Evolutionary conservation across 1,284 basidiomycete species (phyloP), one percentile per base, ranked within the genome.

Genomic region (Cerrena zonata): DNA sequence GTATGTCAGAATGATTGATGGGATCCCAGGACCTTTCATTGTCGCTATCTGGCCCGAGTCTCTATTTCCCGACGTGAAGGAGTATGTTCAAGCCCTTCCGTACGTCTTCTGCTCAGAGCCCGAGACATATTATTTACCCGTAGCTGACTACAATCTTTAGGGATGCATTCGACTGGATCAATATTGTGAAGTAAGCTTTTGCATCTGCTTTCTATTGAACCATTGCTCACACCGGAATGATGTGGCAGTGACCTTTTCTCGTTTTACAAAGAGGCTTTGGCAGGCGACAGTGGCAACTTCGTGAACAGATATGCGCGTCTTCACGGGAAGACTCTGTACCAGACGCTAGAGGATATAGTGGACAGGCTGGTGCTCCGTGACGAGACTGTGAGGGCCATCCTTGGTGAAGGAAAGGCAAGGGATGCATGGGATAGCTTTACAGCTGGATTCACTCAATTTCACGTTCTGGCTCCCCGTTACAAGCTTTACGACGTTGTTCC

Each of bases 11-110:
- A 18, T 43, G 40, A 49, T 43, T 19, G 40, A 34, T 7, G 48
- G 48, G 22, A 26, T 43, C n/a, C 18, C 48, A 4, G 48, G 44
- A 24, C 26, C 39, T n/a, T 49, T 42, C 21, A 40, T 40, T n/a
- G 21, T n/a, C 19, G 42, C 34, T 30, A 44, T 44, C 11, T 49
- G 48, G 48, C 48, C 48, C 3, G 7, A 27, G 15, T 22, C 24
- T 19, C 22, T 41, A 3, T 49, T 39, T 19, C 40, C 48, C 18
- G 48, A 49, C 24, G 18, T 30, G 2, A 34, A 30, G n/a, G 21
- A 24, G 4, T 49, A 43, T 27, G 23, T 49, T 13, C 48, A 49
- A 25, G 48, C 48, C 22, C 27, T 49, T 26, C 40, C 40, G 48
- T 49, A 36, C 19, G 48, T 43, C 13, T 15, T 34, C 30, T 34